Conservation (phyloP, 148 eudicot genomes). For the Simmondsia chinensis region DNA sequence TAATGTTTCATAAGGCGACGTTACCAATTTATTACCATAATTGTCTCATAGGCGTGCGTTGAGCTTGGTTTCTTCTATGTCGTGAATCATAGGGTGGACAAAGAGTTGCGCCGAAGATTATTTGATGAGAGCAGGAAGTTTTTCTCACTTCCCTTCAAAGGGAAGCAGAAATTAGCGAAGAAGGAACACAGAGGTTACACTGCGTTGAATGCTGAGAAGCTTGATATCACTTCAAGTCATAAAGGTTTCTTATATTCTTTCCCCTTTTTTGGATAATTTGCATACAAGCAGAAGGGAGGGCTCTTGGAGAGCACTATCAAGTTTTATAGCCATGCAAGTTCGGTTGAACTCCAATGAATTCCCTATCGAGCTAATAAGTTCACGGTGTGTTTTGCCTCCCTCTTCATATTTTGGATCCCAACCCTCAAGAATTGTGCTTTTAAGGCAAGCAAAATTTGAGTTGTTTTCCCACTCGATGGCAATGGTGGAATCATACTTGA, state of each 20-base stretch:
- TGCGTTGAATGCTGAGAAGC: constrained; percentile 55
- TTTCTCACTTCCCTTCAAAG: constrained; percentile 56
- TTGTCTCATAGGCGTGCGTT: constrained; percentile 50
- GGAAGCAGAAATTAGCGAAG: constrained; percentile 48
- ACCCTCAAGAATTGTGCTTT: too few relatives aligned
- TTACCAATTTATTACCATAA: neutral
- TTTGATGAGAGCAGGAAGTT: constrained; percentile 57
- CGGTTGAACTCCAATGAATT: neutral
- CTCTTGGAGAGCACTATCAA: too few relatives aligned
- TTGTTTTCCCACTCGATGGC: too few relatives aligned
- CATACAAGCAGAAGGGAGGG: too few relatives aligned
- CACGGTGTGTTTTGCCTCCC: too few relatives aligned
- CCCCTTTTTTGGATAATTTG: neutral
- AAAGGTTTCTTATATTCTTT: constrained; percentile 30
- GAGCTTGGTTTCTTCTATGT: constrained; percentile 82
- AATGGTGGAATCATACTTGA: too few relatives aligned
- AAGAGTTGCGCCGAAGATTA: constrained; percentile 23
- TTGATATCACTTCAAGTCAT: constrained; percentile 30
- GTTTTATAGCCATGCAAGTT: neutral
- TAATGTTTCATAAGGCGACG: too few relatives aligned
- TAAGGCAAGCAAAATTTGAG: too few relatives aligned
- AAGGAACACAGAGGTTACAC: constrained; percentile 57
- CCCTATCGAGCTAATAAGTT: too few relatives aligned
- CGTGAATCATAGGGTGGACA: constrained; percentile 73
- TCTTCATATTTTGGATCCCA: too few relatives aligned